Evolutionary conservation across 306 rosid genomes (phyloP).

Genomic region (Datisca glomerata): DNA sequence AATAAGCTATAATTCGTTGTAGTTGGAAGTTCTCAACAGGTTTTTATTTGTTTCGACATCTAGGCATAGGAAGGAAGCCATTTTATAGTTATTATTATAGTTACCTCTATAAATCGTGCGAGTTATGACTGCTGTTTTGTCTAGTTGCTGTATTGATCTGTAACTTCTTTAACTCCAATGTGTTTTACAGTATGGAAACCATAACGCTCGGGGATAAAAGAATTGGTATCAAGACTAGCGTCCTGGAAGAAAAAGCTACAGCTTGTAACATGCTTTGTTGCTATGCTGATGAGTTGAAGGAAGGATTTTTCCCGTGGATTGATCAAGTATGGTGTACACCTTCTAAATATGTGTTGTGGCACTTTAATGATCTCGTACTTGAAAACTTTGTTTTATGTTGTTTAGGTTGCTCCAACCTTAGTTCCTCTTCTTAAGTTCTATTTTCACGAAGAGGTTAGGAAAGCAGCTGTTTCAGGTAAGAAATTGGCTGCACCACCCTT

Average conservation of each 20-base stretch:
- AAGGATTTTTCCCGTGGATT: conserved; percentile 99
- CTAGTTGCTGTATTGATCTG: conserved; percentile 2
- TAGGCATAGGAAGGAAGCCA: too few relatives aligned
- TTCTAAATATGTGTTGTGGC: too few relatives aligned
- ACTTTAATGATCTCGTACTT: too few relatives aligned
- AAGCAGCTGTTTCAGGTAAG: conserved; percentile 97
- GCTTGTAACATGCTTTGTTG: conserved; percentile 99
- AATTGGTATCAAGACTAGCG: conserved; percentile 97
- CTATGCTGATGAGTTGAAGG: conserved; percentile 97
- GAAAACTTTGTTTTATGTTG: conserved; percentile 6
- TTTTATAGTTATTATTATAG: too few relatives aligned
- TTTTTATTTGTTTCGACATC: too few relatives aligned
- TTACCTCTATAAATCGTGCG: not conserved
- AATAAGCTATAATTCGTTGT: too few relatives aligned
- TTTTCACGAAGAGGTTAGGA: conserved; percentile 96
- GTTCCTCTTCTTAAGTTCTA: conserved; percentile 96
- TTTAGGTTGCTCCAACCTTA: conserved; percentile 85
- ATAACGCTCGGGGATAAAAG: conserved; percentile 96
- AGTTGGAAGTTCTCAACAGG: too few relatives aligned
- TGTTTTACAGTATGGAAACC: conserved; percentile 86
- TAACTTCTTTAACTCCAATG: too few relatives aligned
- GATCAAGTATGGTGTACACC: conserved; percentile 60
- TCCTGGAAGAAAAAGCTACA: conserved; percentile 96
- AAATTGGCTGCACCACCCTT: conserved; percentile 5
- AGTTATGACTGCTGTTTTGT: not conserved